Evolutionary conservation across 441 rosid species (phyloP).

Genomic region (Erodium trifolium): DNA sequence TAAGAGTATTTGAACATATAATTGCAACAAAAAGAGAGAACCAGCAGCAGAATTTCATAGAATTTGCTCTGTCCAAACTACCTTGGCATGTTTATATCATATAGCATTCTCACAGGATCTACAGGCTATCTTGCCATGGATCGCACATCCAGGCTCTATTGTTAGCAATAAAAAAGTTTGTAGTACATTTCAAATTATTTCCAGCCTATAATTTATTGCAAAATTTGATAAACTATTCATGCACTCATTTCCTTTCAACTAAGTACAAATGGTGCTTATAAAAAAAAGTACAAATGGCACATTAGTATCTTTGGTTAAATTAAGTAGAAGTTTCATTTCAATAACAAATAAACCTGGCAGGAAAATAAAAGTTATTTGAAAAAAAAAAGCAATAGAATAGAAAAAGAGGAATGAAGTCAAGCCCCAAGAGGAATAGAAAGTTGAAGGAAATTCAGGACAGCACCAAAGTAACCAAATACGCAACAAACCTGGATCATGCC

Average conservation of each 20-base stretch:
- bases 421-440: neutral
- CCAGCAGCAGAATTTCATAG: neutral
- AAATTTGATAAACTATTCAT: neutral
- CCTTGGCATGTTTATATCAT: neutral
- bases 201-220: neutral
- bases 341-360: neutral
- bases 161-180: neutral
- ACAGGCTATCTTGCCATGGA: neutral
- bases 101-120: neutral
- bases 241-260: neutral
- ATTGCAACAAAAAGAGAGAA: constrained; percentile 6
- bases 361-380: neutral
- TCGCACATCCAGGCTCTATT: neutral
- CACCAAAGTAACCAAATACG: constrained; percentile 16
- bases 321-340: neutral
- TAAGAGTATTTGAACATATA: neutral
- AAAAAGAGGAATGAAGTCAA: neutral
- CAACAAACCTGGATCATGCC: constrained; percentile 83
- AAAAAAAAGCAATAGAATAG: neutral
- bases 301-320: neutral
- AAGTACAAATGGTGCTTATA: neutral
- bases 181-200: neutral
- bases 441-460: neutral
- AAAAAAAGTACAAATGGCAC: neutral
- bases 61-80: neutral